Base-by-base conservation (phyloP, 1,139 yeast species). In the Lipomyces yarrowii region DNA sequence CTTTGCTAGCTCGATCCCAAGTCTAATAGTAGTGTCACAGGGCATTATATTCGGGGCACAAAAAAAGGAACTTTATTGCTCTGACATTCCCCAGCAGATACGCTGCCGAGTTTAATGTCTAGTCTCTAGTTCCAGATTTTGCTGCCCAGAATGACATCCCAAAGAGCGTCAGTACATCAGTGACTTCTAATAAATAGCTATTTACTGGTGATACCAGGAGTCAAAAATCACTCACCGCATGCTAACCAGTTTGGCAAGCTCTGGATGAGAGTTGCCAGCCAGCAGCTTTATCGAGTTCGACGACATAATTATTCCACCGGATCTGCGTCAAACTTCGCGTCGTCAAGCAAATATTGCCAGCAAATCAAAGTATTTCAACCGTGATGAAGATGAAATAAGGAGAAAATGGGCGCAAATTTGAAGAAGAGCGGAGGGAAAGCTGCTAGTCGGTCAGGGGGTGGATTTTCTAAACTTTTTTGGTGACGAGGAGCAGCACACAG, bases 201-300 rank as follows among this genome's bases (percentile, higher is more conserved):
- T 42, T 26, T 26, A 26, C 30, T 26, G 8, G 11, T 42, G 48
- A 42, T 18, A 15, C 3, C 3, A 3, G 11, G 23, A 18, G 23
- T 6, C 11, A 18, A 42, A 13, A 18, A 26, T 26, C 30, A 51
- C 70, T 18, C 57, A 67, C 70, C 87, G 82, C 71, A 80, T 80
- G 32, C 96, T 87, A 32, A 93, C 93, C 33, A 85, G 80, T 72
- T 87, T 87, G 32, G 97, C 96, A 64, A 93, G 83, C 61, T 88
- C 93, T n/a, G 92, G 90, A 77, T 93, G 97, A 37, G 96, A 91
- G 77, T 92, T 93, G 64, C 97, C 96, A 32, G 97, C 92, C 63
- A 93, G 80, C 65, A 93, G 84, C 77, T 91, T 92, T 76, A 89
- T 89, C 59, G 90, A 83, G 74, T 87, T 88, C 18, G 80, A 64